Base-by-base conservation (phyloP, 306 rosid genomes). In the Astragalus glycyphyllos region DNA sequence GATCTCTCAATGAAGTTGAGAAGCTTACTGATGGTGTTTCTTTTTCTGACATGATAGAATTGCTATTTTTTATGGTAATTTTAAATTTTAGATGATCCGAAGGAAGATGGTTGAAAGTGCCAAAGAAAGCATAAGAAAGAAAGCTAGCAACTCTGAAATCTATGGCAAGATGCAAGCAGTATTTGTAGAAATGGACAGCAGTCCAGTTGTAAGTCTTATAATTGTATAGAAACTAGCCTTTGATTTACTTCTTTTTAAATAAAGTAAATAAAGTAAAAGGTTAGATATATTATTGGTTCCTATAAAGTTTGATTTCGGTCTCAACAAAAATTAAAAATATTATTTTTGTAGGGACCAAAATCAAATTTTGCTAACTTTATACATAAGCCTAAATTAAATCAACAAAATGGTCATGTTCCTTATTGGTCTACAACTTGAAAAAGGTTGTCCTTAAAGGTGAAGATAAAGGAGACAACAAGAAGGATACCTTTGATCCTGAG, bases 21-120 rank as follows among this genome's bases (percentile, higher is more conserved):
- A n/a, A n/a, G n/a, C n/a, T n/a, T n/a, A n/a, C n/a, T n/a, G n/a
- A n/a, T n/a, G n/a, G n/a, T n/a, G n/a, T n/a, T n/a, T n/a, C n/a
- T n/a, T n/a, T n/a, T n/a, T n/a, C n/a, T n/a, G n/a, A n/a, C n/a
- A n/a, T n/a, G n/a, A n/a, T n/a, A n/a, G 11, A 14, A 64, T 55
- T 15, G 11, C 38, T 34, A 63, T 34, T 40, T 48, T 45, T 73
- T 3, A 20, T 16, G 13, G 11, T 50, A 51, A 62, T 40, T 11
- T 73, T 68, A 60, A 29, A 9, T 70, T 72, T 77, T 70, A 87
- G 96, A 75, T 80, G 77, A 86, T 90, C 7, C 70, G 86, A 35
- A 83, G 72, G 82, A 86, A 86, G 79, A 84, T 90, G 95, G 86
- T 90, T 42, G 62, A 83, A 73, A 90, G 84, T 58, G 97, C 90